Conservation (phyloP, 1,284 basidiomycete species). For the Porodaedalea pini region DNA sequence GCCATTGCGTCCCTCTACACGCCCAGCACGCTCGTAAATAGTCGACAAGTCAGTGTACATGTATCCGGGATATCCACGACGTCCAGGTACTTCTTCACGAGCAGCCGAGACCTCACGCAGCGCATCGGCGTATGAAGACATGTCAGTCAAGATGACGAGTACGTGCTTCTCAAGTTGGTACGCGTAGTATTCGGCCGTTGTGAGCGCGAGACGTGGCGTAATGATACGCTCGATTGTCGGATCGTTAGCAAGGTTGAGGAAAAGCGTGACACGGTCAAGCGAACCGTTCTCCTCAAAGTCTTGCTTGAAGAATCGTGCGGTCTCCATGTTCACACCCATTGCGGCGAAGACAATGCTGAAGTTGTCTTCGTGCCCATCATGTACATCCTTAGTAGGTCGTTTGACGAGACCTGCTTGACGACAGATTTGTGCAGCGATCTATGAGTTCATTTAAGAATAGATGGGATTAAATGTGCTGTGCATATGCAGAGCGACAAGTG, state of each 20-base stretch:
- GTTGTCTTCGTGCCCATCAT: conserved; percentile 99
- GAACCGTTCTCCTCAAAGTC: conserved; percentile 99
- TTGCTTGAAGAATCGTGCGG: conserved; percentile 99
- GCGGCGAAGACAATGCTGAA: conserved; percentile 99
- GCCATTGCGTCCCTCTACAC: conserved; percentile 96
- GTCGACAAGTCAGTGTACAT: conserved; percentile 99
- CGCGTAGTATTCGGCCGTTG: conserved; percentile 99
- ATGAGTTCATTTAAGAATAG: too few relatives aligned
- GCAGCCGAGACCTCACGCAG: conserved; percentile 97
- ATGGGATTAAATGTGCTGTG: conserved; percentile 18
- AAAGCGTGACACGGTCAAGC: conserved; percentile 96
- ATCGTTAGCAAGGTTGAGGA: conserved; percentile 99
- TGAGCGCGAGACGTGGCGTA: conserved; percentile 95
- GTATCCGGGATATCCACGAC: conserved; percentile 99
- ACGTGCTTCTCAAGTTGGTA: conserved; percentile 99
- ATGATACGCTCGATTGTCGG: conserved; percentile 99
- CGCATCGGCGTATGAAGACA: conserved; percentile 98
- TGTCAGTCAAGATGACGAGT: conserved; percentile 97
- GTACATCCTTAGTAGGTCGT: conserved; percentile 91
- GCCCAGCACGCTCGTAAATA: conserved; percentile 98
- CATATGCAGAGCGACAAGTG: neutral
- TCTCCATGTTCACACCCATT: conserved; percentile 99
- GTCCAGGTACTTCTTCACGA: conserved; percentile 98
- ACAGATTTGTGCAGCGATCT: conserved; percentile 99
- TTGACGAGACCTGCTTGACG: conserved; percentile 98